Percentiles rank a stretch among this genome's conserved stretches.
Evolutionary conservation across 2,329 filamentous ascomycete genomes (phyloP).

Genomic region (Monosporascus sp.): DNA sequence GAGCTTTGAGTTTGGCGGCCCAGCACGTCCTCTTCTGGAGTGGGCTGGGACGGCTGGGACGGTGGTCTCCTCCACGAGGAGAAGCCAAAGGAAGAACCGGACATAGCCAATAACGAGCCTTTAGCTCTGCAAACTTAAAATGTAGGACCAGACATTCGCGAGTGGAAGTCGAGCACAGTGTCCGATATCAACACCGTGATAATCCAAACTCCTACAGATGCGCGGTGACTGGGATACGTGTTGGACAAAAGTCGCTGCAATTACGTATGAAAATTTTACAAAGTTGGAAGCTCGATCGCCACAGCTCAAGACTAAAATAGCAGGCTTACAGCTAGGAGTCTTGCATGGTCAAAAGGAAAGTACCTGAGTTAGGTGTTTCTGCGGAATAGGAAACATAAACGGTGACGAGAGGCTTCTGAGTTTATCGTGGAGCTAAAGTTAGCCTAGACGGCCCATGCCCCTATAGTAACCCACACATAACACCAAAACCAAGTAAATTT

Average conservation of each 20-base stretch:
- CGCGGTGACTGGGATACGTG: background rate
- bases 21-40: conserved; percentile 23
- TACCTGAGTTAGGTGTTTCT: background rate
- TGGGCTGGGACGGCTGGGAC: conserved; percentile 26
- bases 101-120: conserved; percentile 32
- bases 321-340: background rate
- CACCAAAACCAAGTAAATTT: background rate
- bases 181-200: background rate
- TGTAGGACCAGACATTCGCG: conserved; percentile 8
- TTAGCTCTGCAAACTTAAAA: conserved; percentile 3
- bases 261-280: background rate
- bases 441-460: background rate
- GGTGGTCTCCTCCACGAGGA: conserved; percentile 41
- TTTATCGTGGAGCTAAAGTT: background rate
- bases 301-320: background rate
- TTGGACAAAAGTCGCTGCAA: background rate
- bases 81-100: conserved; percentile 40
- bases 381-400: too few species aligned
- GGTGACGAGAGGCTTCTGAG: too few species aligned
- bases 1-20: conserved; percentile 15
- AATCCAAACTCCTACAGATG: background rate
- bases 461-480: background rate
- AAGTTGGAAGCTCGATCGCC: background rate
- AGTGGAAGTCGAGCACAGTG: conserved; percentile 4
- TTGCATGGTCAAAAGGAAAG: background rate